A percentile compares a stretch with the other conserved stretches of the same genome.
These are phyloP conservation scores for Raphanus raphanistrum DNA, from an alignment of 345 rosid species.

Conservation along the genomic window DNA sequence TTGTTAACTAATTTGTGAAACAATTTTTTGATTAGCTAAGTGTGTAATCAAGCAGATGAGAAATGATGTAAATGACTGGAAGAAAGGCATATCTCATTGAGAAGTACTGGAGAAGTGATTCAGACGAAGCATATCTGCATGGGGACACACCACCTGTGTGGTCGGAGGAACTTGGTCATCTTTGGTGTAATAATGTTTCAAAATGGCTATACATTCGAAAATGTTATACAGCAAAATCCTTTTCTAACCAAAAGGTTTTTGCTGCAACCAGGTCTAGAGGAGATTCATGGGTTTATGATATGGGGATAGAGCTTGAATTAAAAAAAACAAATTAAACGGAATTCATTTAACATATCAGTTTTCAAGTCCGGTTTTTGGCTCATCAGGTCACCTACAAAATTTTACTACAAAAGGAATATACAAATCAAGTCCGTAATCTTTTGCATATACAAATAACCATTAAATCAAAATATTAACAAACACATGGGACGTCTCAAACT, in stretches of 20 bases:
- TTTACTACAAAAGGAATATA: conserved; percentile 8
- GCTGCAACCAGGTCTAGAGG: background rate
- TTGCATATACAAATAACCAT: conserved; percentile 18
- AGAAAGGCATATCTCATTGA: too few species aligned
- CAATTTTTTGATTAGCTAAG: too few species aligned
- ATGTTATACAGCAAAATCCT: too few species aligned
- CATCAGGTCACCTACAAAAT: conserved; percentile 13
- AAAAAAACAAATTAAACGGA: background rate
- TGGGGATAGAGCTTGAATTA: background rate
- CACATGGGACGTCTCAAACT: conserved; percentile 21
- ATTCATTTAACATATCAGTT: background rate
- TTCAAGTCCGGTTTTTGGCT: conserved; percentile 7
- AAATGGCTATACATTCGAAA: too few species aligned
- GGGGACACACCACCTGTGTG: too few species aligned
- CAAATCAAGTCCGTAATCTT: conserved; percentile 12
- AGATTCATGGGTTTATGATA: background rate
- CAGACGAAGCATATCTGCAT: too few species aligned
- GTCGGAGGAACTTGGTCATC: too few species aligned
- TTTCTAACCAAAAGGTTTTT: background rate
- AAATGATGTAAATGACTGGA: too few species aligned
- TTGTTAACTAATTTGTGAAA: too few species aligned
- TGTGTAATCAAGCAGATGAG: too few species aligned
- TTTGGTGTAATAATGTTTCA: too few species aligned
- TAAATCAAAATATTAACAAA: conserved; percentile 19
- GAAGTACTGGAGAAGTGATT: too few species aligned